These are phyloP conservation scores for Cephaloascus fragrans DNA, from an alignment of 805 yeast genomes.

Conservation along the genomic window DNA sequence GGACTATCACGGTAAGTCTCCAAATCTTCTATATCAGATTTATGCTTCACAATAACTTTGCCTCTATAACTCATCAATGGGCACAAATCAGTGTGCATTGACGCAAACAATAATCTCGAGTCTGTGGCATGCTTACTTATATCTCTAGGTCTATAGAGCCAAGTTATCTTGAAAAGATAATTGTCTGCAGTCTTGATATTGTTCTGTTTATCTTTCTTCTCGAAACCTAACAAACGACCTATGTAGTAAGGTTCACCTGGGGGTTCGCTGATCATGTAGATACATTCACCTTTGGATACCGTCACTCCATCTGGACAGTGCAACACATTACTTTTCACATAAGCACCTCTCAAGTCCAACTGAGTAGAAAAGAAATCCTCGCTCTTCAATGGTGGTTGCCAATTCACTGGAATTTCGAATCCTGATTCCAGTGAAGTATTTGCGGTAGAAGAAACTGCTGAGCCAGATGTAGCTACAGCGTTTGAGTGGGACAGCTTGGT, in stretches of 20 bases:
- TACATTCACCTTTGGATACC: conserved; percentile 50
- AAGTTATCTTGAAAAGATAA: conserved; percentile 63
- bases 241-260: conserved; percentile 92
- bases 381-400: conserved; percentile 34
- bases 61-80: conserved; percentile 74
- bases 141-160: conserved; percentile 88
- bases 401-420: conserved; percentile 34
- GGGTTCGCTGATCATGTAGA: conserved; percentile 83
- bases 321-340: conserved; percentile 26
- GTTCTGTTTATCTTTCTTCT: conserved; percentile 22
- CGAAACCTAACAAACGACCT: conserved; percentile 75
- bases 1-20: conserved; percentile 49
- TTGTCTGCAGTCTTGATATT: conserved; percentile 36
- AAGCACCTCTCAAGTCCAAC: conserved; percentile 31
- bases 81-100: conserved; percentile 79
- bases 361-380: conserved; percentile 31
- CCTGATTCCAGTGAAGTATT: no score
- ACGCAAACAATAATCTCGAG: conserved; percentile 69
- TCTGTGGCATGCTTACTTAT: conserved; percentile 59
- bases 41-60: conserved; percentile 57
- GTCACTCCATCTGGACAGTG: conserved; percentile 24
- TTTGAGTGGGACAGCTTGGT: neutral
- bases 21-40: conserved; percentile 51
- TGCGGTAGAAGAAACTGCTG: neutral
- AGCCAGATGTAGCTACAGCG: neutral